Conservation (phyloP, 2,329 filamentous ascomycete species). For the Xylaria sp. region DNA sequence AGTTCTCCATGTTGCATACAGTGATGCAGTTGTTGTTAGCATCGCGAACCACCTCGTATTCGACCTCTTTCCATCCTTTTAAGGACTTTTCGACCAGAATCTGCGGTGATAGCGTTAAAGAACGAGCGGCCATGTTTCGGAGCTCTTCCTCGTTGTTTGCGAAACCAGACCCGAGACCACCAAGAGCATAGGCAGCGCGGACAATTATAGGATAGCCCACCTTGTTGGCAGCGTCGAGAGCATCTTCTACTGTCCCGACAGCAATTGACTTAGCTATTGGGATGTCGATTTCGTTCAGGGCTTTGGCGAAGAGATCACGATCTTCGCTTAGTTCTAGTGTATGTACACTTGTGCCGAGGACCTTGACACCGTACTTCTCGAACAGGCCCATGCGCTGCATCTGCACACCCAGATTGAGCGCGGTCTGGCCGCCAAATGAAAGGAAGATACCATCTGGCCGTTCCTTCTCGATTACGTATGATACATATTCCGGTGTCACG, state of each 20-base stretch:
- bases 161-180: conserved; percentile 95
- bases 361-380: conserved; percentile 93
- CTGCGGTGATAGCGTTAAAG: conserved; percentile 91
- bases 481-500: conserved; percentile 96
- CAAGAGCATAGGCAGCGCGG: conserved; percentile 94
- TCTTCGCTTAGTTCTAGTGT: conserved; percentile 96
- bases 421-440: conserved; percentile 97
- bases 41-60: conserved; percentile 98
- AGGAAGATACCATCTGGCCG: conserved; percentile 96
- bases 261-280: conserved; percentile 97
- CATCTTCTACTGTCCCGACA: conserved; percentile 90
- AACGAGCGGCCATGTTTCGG: conserved; percentile 90
- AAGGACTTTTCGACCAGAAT: conserved; percentile 98
- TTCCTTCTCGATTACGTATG: conserved; percentile 96
- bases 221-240: conserved; percentile 83
- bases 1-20: conserved; percentile 99
- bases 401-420: conserved; percentile 94
- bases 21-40: conserved; percentile 99
- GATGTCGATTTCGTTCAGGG: conserved; percentile 95
- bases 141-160: conserved; percentile 94
- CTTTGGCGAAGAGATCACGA: conserved; percentile 94
- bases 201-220: conserved; percentile 98
- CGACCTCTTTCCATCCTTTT: conserved; percentile 99
- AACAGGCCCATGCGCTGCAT: conserved; percentile 97
- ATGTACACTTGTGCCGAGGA: conserved; percentile 93